Evolutionary conservation across 2,329 filamentous ascomycete genomes (phyloP), one percentile per base, ranked within the genome.

Genomic region (Aspergillus pseudoglaucus): DNA sequence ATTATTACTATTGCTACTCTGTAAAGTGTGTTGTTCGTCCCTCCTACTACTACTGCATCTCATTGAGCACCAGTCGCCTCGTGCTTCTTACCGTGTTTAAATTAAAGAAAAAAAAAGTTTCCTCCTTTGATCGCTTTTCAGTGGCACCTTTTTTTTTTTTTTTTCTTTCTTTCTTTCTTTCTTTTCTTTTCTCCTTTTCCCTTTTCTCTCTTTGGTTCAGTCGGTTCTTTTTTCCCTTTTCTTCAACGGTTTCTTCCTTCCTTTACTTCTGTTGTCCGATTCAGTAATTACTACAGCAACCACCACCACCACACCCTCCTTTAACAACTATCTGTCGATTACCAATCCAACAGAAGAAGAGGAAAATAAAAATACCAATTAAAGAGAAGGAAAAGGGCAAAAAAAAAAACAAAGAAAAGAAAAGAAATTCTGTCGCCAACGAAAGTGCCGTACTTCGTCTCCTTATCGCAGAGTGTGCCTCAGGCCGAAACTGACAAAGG

Each of bases 401-500:
- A 20, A 3, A 39, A 39, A 8, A n/a, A 35, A 17, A 35, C n/a
- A 35, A 15, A 35, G n/a, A n/a, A n/a, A 39, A 39, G 15, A n/a
- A 35, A 17, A 35, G 33, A 35, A 15, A 35, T 35, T 35, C 9
- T 6, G 22, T 39, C 6, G 6, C 15, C 12, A 37, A 3, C 14
- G 33, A 10, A 37, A 37, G 15, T 17, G n/a, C 22, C 22, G 33
- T n/a, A n/a, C 12, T n/a, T 37, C 6, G 33, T 37, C 15, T 37
- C 33, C 14, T 37, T 37, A 17, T 35, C 33, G 15, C 37, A 12
- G 4, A 22, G 1, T 8, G 2, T 32, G 42, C 42, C 45, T 37
- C 41, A 53, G 53, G 58, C 51, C 54, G 54, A 54, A 54, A 59
- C 51, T 53, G 46, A 57, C 46, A 35, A 47, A 54, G 49, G 52